Percentiles rank a stretch among this genome's conserved stretches.
These are phyloP conservation scores for Cutaneotrichosporon sp. DNA, from an alignment of 1,284 basidiomycete genomes.

Conservation along the genomic window DNA sequence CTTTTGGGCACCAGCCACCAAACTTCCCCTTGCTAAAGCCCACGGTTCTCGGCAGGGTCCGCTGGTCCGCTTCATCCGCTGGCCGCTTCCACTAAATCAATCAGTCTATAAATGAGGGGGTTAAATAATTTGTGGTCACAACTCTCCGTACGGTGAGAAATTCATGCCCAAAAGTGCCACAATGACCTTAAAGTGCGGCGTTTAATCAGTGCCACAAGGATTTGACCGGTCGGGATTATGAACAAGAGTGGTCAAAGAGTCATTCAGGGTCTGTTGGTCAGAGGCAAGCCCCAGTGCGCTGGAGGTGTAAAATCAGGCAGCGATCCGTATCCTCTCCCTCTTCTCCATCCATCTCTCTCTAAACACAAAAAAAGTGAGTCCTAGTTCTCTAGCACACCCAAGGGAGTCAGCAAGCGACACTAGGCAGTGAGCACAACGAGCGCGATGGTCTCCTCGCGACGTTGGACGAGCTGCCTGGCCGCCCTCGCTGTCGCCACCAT, in stretches of 20 bases:
- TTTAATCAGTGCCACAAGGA: background rate
- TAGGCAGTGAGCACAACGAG: background rate
- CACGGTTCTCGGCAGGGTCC: no score
- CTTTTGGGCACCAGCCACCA: no score
- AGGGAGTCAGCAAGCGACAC: background rate
- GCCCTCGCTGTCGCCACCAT: background rate
- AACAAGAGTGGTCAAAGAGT: background rate
- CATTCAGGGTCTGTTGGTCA: constrained; percentile 3
- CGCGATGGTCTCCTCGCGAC: background rate
- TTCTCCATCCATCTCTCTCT: background rate
- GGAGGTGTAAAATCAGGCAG: constrained; percentile 1
- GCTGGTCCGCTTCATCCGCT: no score
- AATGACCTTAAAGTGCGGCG: background rate
- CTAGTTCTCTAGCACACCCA: no score
- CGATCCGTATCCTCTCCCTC: background rate
- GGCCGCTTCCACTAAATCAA: no score
- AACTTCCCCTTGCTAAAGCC: no score
- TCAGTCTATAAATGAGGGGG: no score
- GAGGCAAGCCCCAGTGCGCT: background rate
- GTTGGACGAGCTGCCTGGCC: background rate
- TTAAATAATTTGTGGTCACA: no score
- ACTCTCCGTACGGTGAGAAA: no score
- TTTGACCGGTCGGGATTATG: background rate
- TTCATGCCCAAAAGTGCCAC: no score
- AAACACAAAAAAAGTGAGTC: constrained; percentile 2